Percentiles rank a stretch among this genome's conserved stretches.
Conservation (phyloP, 140 eudicot genomes). For the Bidens hawaiensis region DNA sequence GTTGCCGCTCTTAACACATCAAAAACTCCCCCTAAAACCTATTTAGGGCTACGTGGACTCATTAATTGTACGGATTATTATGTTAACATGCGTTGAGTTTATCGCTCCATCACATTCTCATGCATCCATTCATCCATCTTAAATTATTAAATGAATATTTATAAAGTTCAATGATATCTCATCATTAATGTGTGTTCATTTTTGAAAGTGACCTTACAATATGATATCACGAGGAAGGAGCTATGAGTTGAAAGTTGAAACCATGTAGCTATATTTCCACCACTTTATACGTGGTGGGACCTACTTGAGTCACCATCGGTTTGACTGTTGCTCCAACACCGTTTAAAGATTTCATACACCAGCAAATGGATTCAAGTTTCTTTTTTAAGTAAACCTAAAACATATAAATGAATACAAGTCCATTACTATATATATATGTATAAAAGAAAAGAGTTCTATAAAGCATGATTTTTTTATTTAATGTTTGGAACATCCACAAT, state of each 20-base stretch:
- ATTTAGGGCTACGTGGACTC: too few relatives aligned
- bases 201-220: not conserved
- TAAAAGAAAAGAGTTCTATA: too few relatives aligned
- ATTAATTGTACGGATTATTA: too few relatives aligned
- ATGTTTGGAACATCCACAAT: too few relatives aligned
- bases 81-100: too few relatives aligned
- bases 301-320: conserved; percentile 16
- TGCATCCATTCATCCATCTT: not conserved
- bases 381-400: not conserved
- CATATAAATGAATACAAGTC: too few relatives aligned
- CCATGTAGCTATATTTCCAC: not conserved
- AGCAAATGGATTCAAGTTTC: not conserved
- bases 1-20: too few relatives aligned
- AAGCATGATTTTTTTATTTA: not conserved
- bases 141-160: too few relatives aligned
- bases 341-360: not conserved
- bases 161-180: not conserved
- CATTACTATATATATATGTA: too few relatives aligned
- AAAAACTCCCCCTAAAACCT: too few relatives aligned
- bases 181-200: not conserved
- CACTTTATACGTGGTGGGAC: conserved; percentile 4
- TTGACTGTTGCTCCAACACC: conserved; percentile 12
- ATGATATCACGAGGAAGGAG: not conserved
- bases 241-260: conserved; percentile 10
- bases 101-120: too few relatives aligned